phyloP scores from a whole-genome alignment of 1,139 yeast species.

The Scheffersomyces segobiensis region DNA sequence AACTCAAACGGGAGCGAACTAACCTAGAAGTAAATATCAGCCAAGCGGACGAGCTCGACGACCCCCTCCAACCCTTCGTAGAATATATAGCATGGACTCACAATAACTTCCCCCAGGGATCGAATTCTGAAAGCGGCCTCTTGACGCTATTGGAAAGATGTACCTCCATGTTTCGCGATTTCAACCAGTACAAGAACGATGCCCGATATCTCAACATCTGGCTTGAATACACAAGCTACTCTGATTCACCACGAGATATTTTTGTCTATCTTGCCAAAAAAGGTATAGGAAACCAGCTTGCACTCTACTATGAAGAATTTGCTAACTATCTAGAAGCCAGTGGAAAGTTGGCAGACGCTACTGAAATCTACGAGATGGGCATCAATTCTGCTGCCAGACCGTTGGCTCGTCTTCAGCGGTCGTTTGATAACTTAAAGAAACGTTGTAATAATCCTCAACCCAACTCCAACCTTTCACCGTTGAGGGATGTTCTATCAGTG shows the following conservation, averaged over 20 bases:
- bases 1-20: constrained; percentile 36
- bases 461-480: constrained; percentile 3
- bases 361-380: constrained; percentile 63
- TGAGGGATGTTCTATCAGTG: constrained; percentile 22
- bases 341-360: constrained; percentile 59
- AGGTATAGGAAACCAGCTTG: constrained; percentile 66
- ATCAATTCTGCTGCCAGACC: constrained; percentile 67
- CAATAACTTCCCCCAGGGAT: constrained; percentile 67
- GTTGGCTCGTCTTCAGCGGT: constrained; percentile 47
- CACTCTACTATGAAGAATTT: constrained; percentile 80
- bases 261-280: constrained; percentile 73
- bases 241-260: constrained; percentile 72
- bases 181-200: constrained; percentile 71
- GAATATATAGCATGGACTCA: constrained; percentile 76
- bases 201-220: constrained; percentile 78
- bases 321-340: constrained; percentile 63
- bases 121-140: constrained; percentile 65
- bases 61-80: constrained; percentile 73
- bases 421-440: constrained; percentile 48
- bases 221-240: constrained; percentile 70
- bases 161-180: constrained; percentile 68
- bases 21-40: constrained; percentile 45
- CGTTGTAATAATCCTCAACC: constrained; percentile 16
- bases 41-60: constrained; percentile 65
- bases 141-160: constrained; percentile 69